Evolutionary conservation across 179 eudicot genomes (phyloP).

Genomic region (Beta lomatogona): DNA sequence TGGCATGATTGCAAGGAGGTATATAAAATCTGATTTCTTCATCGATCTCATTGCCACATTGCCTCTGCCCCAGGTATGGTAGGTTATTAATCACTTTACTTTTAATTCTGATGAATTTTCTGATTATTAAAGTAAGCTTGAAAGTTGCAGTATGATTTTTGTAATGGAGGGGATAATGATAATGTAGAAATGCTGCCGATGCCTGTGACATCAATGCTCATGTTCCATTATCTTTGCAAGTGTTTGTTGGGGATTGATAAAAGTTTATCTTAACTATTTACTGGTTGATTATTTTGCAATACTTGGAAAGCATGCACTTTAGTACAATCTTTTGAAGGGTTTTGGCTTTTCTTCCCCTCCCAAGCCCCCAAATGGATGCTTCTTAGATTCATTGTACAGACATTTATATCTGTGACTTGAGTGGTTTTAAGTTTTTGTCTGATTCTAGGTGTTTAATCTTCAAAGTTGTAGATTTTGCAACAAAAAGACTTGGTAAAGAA

Average conservation of each 20-base stretch:
- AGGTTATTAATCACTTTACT: conserved; percentile 1
- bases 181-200: neutral
- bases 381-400: neutral
- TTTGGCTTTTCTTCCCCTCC: neutral
- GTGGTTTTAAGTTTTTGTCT: neutral
- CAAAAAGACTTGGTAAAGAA: neutral
- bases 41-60: conserved; percentile 89
- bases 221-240: neutral
- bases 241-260: neutral
- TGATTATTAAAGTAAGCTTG: neutral
- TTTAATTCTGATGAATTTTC: neutral
- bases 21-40: conserved; percentile 69
- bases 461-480: neutral
- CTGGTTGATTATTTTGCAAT: neutral
- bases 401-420: neutral
- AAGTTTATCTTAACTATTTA: neutral
- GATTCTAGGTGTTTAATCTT: neutral
- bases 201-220: neutral
- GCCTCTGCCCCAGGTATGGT: conserved; percentile 92
- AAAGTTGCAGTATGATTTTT: conserved; percentile 1
- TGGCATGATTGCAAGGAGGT: conserved; percentile 79
- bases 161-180: neutral
- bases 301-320: neutral
- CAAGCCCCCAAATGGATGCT: neutral
- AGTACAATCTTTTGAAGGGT: neutral